phyloP scores from a whole-genome alignment of 1,139 yeast species.

The Lodderomyces margitis region DNA sequence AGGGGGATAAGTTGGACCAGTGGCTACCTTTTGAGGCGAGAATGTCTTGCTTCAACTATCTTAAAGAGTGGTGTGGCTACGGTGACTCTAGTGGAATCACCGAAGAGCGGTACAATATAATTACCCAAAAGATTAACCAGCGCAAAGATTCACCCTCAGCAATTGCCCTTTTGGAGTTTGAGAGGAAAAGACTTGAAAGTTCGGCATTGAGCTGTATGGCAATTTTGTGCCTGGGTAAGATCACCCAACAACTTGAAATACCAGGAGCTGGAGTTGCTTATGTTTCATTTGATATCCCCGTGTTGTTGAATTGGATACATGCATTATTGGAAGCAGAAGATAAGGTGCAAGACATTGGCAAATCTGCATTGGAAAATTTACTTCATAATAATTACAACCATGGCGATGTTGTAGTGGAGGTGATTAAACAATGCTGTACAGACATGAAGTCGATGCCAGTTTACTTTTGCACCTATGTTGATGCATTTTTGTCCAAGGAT shows the following conservation, averaged over 20 bases:
- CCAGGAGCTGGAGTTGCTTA: conserved; percentile 40
- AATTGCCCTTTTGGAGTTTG: conserved; percentile 81
- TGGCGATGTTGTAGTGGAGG: conserved; percentile 57
- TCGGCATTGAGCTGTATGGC: conserved; percentile 86
- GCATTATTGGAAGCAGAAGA: conserved; percentile 63
- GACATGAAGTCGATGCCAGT: conserved; percentile 59
- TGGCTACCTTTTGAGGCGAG: conserved; percentile 87
- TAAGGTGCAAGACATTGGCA: conserved; percentile 61
- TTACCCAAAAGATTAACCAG: conserved; percentile 48
- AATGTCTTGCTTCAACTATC: conserved; percentile 73
- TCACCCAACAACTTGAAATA: conserved; percentile 49
- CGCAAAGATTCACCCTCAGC: conserved; percentile 52
- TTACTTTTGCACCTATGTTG: conserved; percentile 71
- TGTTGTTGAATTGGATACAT: conserved; percentile 75
- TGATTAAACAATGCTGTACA: conserved; percentile 66
- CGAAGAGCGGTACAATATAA: conserved; percentile 63
- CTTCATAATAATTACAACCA: conserved; percentile 59
- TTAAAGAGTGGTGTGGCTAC: conserved; percentile 94
- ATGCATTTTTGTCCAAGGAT: conserved; percentile 44
- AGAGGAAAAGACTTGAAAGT: conserved; percentile 66
- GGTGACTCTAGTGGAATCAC: conserved; percentile 65
- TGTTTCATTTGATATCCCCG: conserved; percentile 68
- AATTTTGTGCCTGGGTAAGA: conserved; percentile 65
- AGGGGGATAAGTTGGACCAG: conserved; percentile 38
- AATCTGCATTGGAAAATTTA: conserved; percentile 68